A percentile compares a stretch with the other conserved stretches of the same genome.
Conservation (phyloP, 2,329 filamentous ascomycete genomes). For the Zasmidium angulare region DNA sequence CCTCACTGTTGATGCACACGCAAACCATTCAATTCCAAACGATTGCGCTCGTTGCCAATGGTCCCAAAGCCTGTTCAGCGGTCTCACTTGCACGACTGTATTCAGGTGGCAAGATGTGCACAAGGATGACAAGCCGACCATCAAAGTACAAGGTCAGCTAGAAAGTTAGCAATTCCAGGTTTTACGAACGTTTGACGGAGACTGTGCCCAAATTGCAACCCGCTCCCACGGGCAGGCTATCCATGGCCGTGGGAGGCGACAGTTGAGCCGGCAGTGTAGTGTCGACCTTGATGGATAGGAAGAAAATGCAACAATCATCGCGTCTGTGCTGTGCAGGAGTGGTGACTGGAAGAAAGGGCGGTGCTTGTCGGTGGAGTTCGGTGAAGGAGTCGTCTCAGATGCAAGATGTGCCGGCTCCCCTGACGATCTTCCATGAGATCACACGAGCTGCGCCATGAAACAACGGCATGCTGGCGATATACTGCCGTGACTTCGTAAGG, state of each 20-base stretch:
- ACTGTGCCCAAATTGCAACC: background rate
- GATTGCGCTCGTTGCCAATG: too few species aligned
- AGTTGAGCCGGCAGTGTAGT: background rate
- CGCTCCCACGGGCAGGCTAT: background rate
- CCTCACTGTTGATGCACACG: too few species aligned
- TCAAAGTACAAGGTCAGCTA: background rate
- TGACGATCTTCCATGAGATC: background rate
- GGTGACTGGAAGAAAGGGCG: background rate
- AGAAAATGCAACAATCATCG: background rate
- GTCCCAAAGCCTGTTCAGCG: too few species aligned
- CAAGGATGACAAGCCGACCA: background rate
- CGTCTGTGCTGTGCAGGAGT: background rate
- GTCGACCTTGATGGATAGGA: background rate
- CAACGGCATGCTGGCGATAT: background rate
- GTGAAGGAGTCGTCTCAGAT: background rate
- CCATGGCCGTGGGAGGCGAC: background rate
- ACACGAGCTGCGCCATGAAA: background rate
- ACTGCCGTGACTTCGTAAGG: background rate
- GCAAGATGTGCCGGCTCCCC: background rate
- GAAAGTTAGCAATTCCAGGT: background rate
- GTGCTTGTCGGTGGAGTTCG: background rate
- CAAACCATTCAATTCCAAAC: too few species aligned
- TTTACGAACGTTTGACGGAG: background rate
- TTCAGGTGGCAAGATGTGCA: too few species aligned
- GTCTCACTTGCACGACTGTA: too few species aligned